phyloP scores from a whole-genome alignment of 192 early-diverging fungal genomes.

The Coemansia sp. region DNA sequence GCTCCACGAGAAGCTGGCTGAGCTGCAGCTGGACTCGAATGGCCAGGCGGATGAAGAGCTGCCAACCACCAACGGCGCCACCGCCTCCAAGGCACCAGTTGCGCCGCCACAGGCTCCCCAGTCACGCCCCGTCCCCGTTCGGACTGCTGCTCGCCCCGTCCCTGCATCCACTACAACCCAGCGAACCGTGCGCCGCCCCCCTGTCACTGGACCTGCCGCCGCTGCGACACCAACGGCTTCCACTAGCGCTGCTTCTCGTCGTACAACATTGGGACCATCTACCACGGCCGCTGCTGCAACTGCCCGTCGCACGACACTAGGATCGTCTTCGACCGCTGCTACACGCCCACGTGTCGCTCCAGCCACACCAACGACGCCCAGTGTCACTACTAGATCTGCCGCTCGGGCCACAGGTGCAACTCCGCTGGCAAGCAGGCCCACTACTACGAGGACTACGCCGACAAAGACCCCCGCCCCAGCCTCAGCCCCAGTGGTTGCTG shows the following conservation, averaged over 20 bases:
- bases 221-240: background rate
- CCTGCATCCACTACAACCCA: constrained; percentile 14
- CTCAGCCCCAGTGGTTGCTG: background rate
- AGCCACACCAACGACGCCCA: constrained; percentile 14
- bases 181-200: constrained; percentile 23
- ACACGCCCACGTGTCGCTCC: background rate
- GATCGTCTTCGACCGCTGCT: background rate
- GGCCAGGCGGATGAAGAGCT: background rate
- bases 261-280: constrained; percentile 21
- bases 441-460: background rate
- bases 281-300: background rate
- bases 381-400: constrained; percentile 2
- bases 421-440: background rate
- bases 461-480: background rate
- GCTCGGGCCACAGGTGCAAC: background rate
- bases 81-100: background rate
- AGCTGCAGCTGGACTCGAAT: constrained; percentile 13
- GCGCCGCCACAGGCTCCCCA: constrained; percentile 3
- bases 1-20: constrained; percentile 23
- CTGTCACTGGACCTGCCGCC: constrained; percentile 10
- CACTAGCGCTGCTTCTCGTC: constrained; percentile 7
- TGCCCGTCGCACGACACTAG: constrained; percentile 27
- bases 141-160: constrained; percentile 9
- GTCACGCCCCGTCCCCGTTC: constrained; percentile 5
- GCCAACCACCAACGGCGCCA: background rate